Base-by-base conservation (phyloP, 2,329 filamentous ascomycete species). In the Paecilomyces dactylethromorphus region DNA sequence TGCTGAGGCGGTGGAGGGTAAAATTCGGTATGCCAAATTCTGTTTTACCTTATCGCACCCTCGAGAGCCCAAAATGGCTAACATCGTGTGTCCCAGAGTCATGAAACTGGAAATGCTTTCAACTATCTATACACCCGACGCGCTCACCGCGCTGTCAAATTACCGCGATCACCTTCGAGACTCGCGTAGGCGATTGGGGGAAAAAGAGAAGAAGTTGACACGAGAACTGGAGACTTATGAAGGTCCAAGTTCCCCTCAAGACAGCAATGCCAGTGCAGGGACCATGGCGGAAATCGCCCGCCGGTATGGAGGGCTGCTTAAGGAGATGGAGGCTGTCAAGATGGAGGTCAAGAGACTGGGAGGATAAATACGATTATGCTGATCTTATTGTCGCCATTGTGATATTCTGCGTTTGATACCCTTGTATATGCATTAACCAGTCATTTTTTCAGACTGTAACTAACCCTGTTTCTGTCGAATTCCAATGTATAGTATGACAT, bases 101-200 rank as follows among this genome's bases (percentile, higher is more conserved):
- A 71, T 70, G 51, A 72, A 71, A 60, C 62, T 74, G 51, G 74
- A 76, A 55, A 66, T 71, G n/a, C 62, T 69, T 7, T 66, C 70
- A n/a, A 63, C 64, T 11, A 70, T 76, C 8, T 73, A 76, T 62
- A 76, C 72, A 0, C 72, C 74, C 3, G 74, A 76, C 59, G 71
- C 69, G 1, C 59, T 68, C 39, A 62, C 65, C 39, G 73, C 74
- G 12, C 65, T 76, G 15, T 55, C 58, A 2, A 63, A 67, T 35
- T 77, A 76, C 60, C 65, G 64, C 35, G 61, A 67, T 39, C 72
- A 77, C 60, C 59, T 76, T 1, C 58, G 61, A 11, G 66, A 71
- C 31, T 68, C 66, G 1, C 64, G 66, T 15, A 60, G 62, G 22
- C 65, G 61, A 18, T 54, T 78, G 39, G 69, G 74, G 35, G 68